Conservation (phyloP, 495 filamentous ascomycete species). For the Talaromyces proteolyticus region DNA sequence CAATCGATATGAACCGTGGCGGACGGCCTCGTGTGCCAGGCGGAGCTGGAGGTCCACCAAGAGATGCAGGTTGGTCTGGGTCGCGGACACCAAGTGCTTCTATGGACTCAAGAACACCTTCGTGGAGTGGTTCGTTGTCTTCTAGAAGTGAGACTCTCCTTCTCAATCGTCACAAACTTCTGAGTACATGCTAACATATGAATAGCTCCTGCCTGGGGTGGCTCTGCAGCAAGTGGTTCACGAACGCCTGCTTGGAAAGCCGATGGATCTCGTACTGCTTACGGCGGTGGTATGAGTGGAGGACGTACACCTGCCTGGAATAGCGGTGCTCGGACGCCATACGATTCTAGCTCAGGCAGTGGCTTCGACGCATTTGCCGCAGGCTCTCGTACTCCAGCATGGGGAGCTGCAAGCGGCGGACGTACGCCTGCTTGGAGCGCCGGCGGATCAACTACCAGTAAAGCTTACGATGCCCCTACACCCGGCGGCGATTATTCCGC, state of each 20-base stretch:
- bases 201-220: constrained; percentile 54
- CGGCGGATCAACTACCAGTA: constrained; percentile 27
- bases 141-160: constrained; percentile 47
- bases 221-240: constrained; percentile 43
- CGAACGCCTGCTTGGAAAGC: constrained; percentile 76
- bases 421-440: constrained; percentile 47
- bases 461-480: constrained; percentile 68
- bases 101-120: constrained; percentile 60
- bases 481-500: constrained; percentile 59
- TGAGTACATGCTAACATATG: constrained; percentile 7
- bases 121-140: constrained; percentile 51
- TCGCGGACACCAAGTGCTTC: constrained; percentile 63
- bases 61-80: constrained; percentile 41
- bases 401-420: constrained; percentile 46
- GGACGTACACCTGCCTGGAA: constrained; percentile 51
- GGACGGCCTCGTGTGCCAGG: constrained; percentile 49
- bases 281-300: constrained; percentile 41
- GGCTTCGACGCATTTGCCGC: constrained; percentile 67
- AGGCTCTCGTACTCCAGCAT: constrained; percentile 70
- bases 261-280: constrained; percentile 67
- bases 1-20: constrained; percentile 60
- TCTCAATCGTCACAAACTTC: background rate
- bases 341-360: constrained; percentile 48
- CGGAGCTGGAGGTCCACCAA: constrained; percentile 32
- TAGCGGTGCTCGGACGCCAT: constrained; percentile 66